Conservation (phyloP, 257 asterid genomes). For the Leonotis leonurus region DNA sequence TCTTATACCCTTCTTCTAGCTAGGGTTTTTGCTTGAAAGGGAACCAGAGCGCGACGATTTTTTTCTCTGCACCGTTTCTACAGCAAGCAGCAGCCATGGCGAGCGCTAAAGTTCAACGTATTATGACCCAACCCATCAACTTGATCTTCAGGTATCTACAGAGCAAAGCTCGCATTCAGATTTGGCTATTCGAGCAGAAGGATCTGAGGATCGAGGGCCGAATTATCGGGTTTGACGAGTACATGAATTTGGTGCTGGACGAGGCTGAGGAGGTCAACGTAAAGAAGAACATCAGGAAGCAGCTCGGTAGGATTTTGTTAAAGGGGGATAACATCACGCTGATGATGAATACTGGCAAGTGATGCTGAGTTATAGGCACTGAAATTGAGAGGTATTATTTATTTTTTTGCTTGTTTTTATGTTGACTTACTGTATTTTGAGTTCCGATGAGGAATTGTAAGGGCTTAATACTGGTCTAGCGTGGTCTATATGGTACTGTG, state of each 20-base stretch:
- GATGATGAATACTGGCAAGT: slow-evolving; percentile 56
- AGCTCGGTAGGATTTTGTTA: slow-evolving; percentile 52
- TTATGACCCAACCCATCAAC: slow-evolving; percentile 56
- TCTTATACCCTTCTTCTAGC: background rate
- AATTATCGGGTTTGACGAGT: slow-evolving; percentile 55
- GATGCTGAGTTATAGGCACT: slow-evolving; percentile 23
- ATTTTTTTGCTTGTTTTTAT: background rate
- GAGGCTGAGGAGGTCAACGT: slow-evolving; percentile 46
- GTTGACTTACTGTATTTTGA: background rate
- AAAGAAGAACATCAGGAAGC: slow-evolving; percentile 47
- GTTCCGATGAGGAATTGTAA: background rate
- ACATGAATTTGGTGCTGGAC: slow-evolving; percentile 61
- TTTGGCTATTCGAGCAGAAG: slow-evolving; percentile 70
- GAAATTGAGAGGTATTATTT: background rate
- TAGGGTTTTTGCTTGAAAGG: slow-evolving; percentile 30
- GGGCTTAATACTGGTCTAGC: background rate
- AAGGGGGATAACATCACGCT: slow-evolving; percentile 59
- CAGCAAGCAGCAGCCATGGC: slow-evolving; percentile 44
- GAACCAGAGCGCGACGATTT: slow-evolving; percentile 2
- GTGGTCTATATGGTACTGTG: background rate
- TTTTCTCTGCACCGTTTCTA: slow-evolving; percentile 6
- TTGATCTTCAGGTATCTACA: slow-evolving; percentile 63
- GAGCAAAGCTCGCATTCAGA: slow-evolving; percentile 64
- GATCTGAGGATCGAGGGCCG: slow-evolving; percentile 61
- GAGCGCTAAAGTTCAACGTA: slow-evolving; percentile 48